These are phyloP conservation scores for Cadophora sp. DNA, from an alignment of 2,329 filamentous ascomycete genomes.

Conservation along the genomic window DNA sequence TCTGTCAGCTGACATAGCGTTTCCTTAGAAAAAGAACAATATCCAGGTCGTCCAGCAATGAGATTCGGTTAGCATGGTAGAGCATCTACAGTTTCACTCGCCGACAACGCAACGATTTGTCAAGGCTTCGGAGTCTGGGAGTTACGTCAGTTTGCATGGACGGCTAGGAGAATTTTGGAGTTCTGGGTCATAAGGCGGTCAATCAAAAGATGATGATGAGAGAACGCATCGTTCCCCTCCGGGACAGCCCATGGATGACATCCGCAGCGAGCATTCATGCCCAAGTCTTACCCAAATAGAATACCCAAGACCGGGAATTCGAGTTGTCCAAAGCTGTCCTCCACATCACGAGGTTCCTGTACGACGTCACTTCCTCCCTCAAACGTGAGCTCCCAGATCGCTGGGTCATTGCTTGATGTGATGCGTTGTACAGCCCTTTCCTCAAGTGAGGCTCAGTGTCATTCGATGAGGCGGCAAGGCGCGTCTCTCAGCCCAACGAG, in stretches of 20 bases:
- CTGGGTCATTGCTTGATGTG: constrained; percentile 38
- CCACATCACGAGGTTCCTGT: constrained; percentile 33
- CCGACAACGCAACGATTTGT: not conserved
- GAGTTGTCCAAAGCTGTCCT: constrained; percentile 22
- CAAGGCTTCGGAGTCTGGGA: constrained; percentile 23
- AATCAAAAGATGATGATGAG: constrained; percentile 24
- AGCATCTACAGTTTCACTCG: not conserved
- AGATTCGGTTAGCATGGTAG: constrained; percentile 35
- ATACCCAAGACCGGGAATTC: constrained; percentile 14
- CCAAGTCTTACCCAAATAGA: constrained; percentile 19
- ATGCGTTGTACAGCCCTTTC: constrained; percentile 53
- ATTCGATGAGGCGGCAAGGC: constrained; percentile 37
- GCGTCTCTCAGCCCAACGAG: constrained; percentile 41
- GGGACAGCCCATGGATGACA: constrained; percentile 36
- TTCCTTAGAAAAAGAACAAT: constrained; percentile 82
- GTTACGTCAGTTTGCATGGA: constrained; percentile 37
- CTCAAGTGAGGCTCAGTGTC: constrained; percentile 39
- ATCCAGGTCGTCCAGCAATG: constrained; percentile 84
- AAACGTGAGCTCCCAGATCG: constrained; percentile 32
- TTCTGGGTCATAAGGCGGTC: constrained; percentile 37
- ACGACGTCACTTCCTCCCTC: constrained; percentile 35
- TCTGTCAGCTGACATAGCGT: constrained; percentile 29
- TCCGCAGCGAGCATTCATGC: constrained; percentile 29
- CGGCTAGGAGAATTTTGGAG: constrained; percentile 26
- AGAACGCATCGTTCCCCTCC: constrained; percentile 19